Base-by-base conservation (phyloP, 805 yeast species). In the Nakazawaea ambrosiae region DNA sequence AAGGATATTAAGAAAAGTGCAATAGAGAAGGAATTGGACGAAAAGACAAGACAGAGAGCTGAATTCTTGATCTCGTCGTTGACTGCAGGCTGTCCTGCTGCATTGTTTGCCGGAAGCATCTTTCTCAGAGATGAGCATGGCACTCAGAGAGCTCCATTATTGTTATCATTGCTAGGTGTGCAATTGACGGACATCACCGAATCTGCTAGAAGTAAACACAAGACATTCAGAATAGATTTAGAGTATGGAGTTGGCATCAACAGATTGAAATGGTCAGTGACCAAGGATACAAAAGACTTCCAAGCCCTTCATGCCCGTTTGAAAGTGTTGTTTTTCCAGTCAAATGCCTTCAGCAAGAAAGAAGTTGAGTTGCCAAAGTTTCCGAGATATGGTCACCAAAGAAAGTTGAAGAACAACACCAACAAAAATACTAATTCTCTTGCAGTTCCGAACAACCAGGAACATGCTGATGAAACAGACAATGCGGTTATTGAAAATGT, bases 221-320 rank as follows among this genome's bases (percentile, higher is more conserved):
- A 60, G 40, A 70, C 66, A 37, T 82, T 73, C 47, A 66, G 73
- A 42, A 63, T 92, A n/a, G 84, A 81, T 34, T 63, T 92, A 31
- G 96, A 89, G 53, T 92, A 92, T 52, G 98, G 97, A 5, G 75
- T 88, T 23, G 96, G 96, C 2, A 73, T 77, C 5, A 75, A 79
- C 39, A 61, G 88, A 37, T 63, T 88, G 48, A 74, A 75, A 48
- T 92, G 98, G 98, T 65, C 80, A 1, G 73, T 92, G 5, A 67
- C 75, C 20, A 81, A 81, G 49, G 81, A 77, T 17, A 74, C 80
- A 33, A 75, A 78, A 48, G 96, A 88, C 44, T 65, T 92, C 30
- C 60, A 73, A n/a, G 68, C 67, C 19, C 65, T 90, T 39, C 94
- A 89, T 54, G 73, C 82, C 15, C 70, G 75, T 38, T 63, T 89